Evolutionary conservation across 139 green algal species (phyloP).

Genomic region (Microglena sp.): DNA sequence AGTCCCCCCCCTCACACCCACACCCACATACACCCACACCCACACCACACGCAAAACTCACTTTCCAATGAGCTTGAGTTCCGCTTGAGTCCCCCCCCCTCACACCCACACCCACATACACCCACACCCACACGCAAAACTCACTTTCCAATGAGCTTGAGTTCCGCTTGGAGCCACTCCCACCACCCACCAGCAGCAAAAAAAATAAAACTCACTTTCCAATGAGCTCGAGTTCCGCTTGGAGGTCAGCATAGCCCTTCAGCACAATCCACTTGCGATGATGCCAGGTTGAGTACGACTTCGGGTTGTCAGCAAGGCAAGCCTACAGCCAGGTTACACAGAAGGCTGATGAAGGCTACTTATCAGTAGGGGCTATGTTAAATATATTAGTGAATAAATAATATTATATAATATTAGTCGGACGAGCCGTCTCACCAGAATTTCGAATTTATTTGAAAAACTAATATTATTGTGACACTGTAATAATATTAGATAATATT

Average conservation of each 20-base stretch:
- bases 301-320: conserved; percentile 76
- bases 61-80: too few relatives aligned
- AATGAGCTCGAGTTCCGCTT: conserved; percentile 36
- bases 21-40: too few relatives aligned
- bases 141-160: conserved; percentile 29
- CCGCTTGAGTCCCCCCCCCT: background rate
- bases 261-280: conserved; percentile 81
- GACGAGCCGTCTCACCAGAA: too few relatives aligned
- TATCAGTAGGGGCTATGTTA: too few relatives aligned
- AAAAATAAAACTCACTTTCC: conserved; percentile 30
- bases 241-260: conserved; percentile 33
- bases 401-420: too few relatives aligned
- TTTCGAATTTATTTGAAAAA: too few relatives aligned
- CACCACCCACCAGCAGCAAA: conserved; percentile 3
- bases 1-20: too few relatives aligned
- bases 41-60: too few relatives aligned
- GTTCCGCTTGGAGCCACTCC: background rate
- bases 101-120: background rate
- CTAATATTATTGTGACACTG: too few relatives aligned
- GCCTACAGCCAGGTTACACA: conserved; percentile 32
- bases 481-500: too few relatives aligned
- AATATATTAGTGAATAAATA: too few relatives aligned
- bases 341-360: too few relatives aligned
- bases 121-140: conserved; percentile 20
- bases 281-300: conserved; percentile 90